These are phyloP conservation scores for Sutorius eximius DNA, from an alignment of 1,284 basidiomycete genomes.

Conservation along the genomic window DNA sequence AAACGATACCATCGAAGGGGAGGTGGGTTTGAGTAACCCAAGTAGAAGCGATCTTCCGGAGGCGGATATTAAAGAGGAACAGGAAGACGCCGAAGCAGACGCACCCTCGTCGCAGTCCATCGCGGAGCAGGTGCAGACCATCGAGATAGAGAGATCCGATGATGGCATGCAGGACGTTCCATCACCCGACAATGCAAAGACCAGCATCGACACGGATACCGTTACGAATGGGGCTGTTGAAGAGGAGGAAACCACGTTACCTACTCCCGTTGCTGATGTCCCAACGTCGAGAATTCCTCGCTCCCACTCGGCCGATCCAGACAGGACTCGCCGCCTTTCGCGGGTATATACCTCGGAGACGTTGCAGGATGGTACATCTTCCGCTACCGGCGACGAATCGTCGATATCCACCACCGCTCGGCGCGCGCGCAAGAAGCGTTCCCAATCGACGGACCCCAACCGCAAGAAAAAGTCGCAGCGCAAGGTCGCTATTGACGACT, in stretches of 20 bases:
- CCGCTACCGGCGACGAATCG: conserved; percentile 60
- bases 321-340: conserved; percentile 54
- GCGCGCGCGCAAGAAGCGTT: conserved; percentile 55
- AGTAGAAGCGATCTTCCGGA: conserved; percentile 22
- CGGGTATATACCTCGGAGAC: conserved; percentile 51
- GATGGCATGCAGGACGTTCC: conserved; percentile 18
- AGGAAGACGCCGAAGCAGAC: conserved; percentile 26
- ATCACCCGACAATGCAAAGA: conserved; percentile 26
- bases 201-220: conserved; percentile 22
- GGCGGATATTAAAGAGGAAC: conserved; percentile 35
- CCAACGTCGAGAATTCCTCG: conserved; percentile 54
- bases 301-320: conserved; percentile 75
- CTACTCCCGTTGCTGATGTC: conserved; percentile 43
- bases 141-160: conserved; percentile 29
- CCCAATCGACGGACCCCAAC: conserved; percentile 51
- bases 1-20: conserved; percentile 27
- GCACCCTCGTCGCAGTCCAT: conserved; percentile 18
- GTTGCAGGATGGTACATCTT: conserved; percentile 47
- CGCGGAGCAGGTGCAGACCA: conserved; percentile 16
- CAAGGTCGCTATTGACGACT: conserved; percentile 84
- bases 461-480: conserved; percentile 57
- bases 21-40: conserved; percentile 16
- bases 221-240: conserved; percentile 24
- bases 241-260: conserved; percentile 32
- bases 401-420: conserved; percentile 57